phyloP scores from a whole-genome alignment of 148 eudicot genomes.

The Simmondsia chinensis region DNA sequence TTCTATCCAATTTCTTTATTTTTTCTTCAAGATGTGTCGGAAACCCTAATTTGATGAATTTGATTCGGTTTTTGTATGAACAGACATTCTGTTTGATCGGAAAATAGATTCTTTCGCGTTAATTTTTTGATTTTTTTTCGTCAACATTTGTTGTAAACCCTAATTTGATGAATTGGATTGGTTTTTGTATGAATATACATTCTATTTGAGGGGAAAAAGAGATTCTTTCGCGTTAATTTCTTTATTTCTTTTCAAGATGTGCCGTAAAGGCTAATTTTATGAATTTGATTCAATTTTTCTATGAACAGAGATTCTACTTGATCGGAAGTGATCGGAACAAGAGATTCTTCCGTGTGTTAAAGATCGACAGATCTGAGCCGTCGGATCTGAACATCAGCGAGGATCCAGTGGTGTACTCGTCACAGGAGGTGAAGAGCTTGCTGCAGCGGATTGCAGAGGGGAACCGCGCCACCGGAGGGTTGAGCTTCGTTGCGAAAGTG shows the following conservation, averaged over 20 bases:
- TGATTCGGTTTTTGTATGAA: not conserved
- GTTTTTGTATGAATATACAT: too few species aligned
- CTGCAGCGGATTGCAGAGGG: slow-evolving; percentile 90
- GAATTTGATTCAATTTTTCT: not conserved
- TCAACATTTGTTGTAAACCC: too few species aligned
- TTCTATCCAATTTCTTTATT: not conserved
- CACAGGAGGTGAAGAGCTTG: slow-evolving; percentile 77
- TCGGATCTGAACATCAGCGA: slow-evolving; percentile 84
- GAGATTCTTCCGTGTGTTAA: slow-evolving; percentile 68
- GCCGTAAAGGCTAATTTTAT: not conserved
- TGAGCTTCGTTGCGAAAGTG: slow-evolving; percentile 69
- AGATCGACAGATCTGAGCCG: slow-evolving; percentile 86
- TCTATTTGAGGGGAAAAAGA: too few species aligned
- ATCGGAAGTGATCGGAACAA: slow-evolving; percentile 89
- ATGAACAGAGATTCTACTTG: slow-evolving; percentile 64
- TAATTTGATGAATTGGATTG: too few species aligned
- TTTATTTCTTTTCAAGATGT: not conserved
- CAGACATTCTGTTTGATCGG: too few species aligned
- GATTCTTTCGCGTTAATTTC: too few species aligned
- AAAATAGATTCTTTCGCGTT: slow-evolving; percentile 74
- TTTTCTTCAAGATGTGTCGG: not conserved
- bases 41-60: not conserved
- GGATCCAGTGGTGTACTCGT: slow-evolving; percentile 89
- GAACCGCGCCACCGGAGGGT: slow-evolving; percentile 89
- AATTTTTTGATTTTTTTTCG: too few species aligned